phyloP scores from a whole-genome alignment of 2,329 filamentous ascomycete species.

The Cladorrhinum sp. region DNA sequence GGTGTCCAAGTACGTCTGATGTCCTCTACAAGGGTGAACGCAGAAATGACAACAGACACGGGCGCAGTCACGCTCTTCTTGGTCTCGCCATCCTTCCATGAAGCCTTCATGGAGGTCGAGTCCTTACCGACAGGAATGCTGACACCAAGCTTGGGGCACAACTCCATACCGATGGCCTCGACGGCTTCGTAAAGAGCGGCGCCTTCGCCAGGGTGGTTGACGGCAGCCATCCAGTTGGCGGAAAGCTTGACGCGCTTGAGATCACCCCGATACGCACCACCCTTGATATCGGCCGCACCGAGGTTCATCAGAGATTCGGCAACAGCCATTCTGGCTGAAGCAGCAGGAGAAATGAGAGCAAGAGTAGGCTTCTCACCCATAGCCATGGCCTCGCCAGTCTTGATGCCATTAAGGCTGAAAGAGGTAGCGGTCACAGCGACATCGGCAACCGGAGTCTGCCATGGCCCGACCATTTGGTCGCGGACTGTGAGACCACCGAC shows the following conservation, averaged over 20 bases:
- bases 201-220: constrained; percentile 86
- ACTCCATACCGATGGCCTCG: constrained; percentile 84
- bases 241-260: constrained; percentile 81
- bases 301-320: constrained; percentile 92
- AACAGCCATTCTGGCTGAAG: constrained; percentile 94
- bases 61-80: constrained; percentile 92
- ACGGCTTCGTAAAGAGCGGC: constrained; percentile 92
- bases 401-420: constrained; percentile 60
- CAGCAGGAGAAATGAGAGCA: constrained; percentile 82
- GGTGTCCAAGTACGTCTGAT: constrained; percentile 91
- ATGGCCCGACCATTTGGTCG: constrained; percentile 95
- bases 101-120: constrained; percentile 98
- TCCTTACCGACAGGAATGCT: constrained; percentile 97
- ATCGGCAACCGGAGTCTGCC: constrained; percentile 92
- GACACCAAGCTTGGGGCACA: constrained; percentile 86
- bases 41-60: constrained; percentile 85
- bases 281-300: constrained; percentile 64
- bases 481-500: constrained; percentile 85
- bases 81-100: constrained; percentile 75
- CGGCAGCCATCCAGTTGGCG: constrained; percentile 99
- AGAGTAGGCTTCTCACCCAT: constrained; percentile 92
- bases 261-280: constrained; percentile 54
- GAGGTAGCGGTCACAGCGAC: constrained; percentile 88
- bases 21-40: constrained; percentile 81
- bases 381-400: constrained; percentile 90